These are phyloP conservation scores for Flagelloscypha sp. DNA, from an alignment of 768 basidiomycete genomes.

Conservation along the genomic window DNA sequence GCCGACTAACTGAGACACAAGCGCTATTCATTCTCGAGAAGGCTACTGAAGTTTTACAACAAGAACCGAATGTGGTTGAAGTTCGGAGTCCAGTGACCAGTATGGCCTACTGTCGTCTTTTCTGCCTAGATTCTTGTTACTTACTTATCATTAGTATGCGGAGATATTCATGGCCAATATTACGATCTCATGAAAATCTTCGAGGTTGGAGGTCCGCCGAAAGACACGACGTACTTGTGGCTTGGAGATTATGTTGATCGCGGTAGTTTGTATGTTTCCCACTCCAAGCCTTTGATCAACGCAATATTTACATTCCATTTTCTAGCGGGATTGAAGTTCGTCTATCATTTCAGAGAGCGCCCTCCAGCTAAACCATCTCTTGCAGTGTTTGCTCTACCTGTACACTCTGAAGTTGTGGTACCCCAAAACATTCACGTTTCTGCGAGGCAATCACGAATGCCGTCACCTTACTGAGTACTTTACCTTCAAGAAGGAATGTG, in stretches of 20 bases:
- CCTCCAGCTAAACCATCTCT: not conserved
- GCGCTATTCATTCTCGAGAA: slow-evolving; percentile 74
- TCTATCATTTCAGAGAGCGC: slow-evolving; percentile 4
- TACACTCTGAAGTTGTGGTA: slow-evolving; percentile 99
- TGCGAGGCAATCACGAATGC: slow-evolving; percentile 98
- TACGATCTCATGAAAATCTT: slow-evolving; percentile 98
- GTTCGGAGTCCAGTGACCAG: slow-evolving; percentile 88
- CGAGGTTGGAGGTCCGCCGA: slow-evolving; percentile 82
- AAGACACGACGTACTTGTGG: slow-evolving; percentile 83
- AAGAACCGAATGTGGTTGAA: slow-evolving; percentile 80
- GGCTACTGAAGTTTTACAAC: slow-evolving; percentile 55
- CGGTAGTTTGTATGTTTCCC: slow-evolving; percentile 89
- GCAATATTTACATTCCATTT: not conserved
- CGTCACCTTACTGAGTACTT: slow-evolving; percentile 98
- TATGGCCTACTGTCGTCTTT: slow-evolving; percentile 41
- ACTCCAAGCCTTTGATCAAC: slow-evolving; percentile 50
- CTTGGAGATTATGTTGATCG: slow-evolving; percentile 97
- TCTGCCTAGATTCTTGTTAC: not conserved
- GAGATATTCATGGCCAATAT: slow-evolving; percentile 97
- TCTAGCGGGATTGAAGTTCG: slow-evolving; percentile 46
- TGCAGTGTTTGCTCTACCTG: slow-evolving; percentile 83
- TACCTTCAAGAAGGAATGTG: slow-evolving; percentile 96
- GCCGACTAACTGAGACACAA: slow-evolving; percentile 73
- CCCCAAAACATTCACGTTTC: slow-evolving; percentile 90
- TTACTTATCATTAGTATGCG: slow-evolving; percentile 57